These are phyloP conservation scores for Phytophthora fragariaefolia DNA, from an alignment of 352 stramenopile genomes.

Conservation along the genomic window DNA sequence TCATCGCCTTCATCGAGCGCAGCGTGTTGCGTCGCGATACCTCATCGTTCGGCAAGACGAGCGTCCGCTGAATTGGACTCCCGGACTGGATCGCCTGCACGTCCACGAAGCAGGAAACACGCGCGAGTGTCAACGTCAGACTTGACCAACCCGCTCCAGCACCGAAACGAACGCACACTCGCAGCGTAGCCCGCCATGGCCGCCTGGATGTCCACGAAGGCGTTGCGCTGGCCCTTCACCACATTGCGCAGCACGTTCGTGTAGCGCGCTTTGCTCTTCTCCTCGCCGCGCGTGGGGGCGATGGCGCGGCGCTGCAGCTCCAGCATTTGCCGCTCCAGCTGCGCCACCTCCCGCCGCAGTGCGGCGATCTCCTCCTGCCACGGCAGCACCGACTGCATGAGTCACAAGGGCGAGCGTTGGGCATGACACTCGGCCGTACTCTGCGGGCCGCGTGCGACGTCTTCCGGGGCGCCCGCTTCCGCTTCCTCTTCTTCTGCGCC, in stretches of 20 bases:
- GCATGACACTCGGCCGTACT: slow-evolving; percentile 12
- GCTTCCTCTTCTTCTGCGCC: background rate
- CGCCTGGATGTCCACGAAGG: slow-evolving; percentile 30
- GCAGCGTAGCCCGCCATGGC: slow-evolving; percentile 28
- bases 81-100: slow-evolving; percentile 28
- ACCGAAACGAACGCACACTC: slow-evolving; percentile 17
- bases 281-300: slow-evolving; percentile 1
- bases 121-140: too few relatives aligned
- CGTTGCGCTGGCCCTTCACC: slow-evolving; percentile 25
- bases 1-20: slow-evolving; percentile 16
- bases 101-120: background rate
- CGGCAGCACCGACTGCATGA: background rate
- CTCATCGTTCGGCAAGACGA: slow-evolving; percentile 27
- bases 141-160: too few relatives aligned
- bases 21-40: slow-evolving; percentile 15
- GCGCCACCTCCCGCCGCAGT: slow-evolving; percentile 18
- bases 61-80: slow-evolving; percentile 31
- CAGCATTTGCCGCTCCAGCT: slow-evolving; percentile 21
- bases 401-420: background rate
- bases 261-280: slow-evolving; percentile 9
- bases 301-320: slow-evolving; percentile 31
- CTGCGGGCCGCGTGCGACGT: slow-evolving; percentile 34
- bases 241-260: slow-evolving; percentile 28
- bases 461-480: slow-evolving; percentile 32
- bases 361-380: slow-evolving; percentile 30